Evolutionary conservation across 2,329 filamentous ascomycete species (phyloP).

Genomic region (Fusarium luffae): DNA sequence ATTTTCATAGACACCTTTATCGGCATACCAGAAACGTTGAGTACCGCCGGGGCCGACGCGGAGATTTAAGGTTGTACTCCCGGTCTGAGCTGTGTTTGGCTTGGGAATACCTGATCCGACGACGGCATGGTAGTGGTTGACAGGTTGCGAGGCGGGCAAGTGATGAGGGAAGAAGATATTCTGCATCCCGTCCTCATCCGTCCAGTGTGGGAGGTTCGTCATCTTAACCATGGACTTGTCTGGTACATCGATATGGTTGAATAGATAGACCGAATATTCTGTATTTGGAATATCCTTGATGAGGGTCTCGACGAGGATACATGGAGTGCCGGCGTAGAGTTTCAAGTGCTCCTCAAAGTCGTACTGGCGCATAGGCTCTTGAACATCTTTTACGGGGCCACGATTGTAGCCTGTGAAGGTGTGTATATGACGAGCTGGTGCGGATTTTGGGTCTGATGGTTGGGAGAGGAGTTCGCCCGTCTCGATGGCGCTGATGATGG

Average conservation of each 20-base stretch:
- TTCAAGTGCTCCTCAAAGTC: not conserved
- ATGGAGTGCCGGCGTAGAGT: not conserved
- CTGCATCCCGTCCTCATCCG: not conserved
- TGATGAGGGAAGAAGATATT: conserved; percentile 23
- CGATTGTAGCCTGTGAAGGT: not conserved
- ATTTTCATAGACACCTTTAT: not conserved
- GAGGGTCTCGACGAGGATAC: conserved; percentile 18
- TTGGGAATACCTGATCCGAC: conserved; percentile 2
- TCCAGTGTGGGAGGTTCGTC: conserved; percentile 12
- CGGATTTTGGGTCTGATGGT: not conserved
- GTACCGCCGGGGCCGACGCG: conserved; percentile 21
- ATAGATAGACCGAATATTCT: conserved; percentile 17
- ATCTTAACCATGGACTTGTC: not conserved
- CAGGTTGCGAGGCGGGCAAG: not conserved
- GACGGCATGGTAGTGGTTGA: conserved; percentile 27
- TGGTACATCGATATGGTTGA: conserved; percentile 16
- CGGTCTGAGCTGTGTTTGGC: not conserved
- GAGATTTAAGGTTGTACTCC: conserved; percentile 5
- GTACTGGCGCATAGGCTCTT: not conserved
- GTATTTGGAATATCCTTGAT: conserved; percentile 22
- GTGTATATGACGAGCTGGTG: not conserved
- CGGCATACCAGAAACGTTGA: conserved; percentile 1
- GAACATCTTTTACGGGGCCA: not conserved
- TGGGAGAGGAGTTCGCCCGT: not conserved
- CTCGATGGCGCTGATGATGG: not conserved